Evolutionary conservation across 1,139 yeast genomes (phyloP).

Genomic region (Geotrichum candidum): DNA sequence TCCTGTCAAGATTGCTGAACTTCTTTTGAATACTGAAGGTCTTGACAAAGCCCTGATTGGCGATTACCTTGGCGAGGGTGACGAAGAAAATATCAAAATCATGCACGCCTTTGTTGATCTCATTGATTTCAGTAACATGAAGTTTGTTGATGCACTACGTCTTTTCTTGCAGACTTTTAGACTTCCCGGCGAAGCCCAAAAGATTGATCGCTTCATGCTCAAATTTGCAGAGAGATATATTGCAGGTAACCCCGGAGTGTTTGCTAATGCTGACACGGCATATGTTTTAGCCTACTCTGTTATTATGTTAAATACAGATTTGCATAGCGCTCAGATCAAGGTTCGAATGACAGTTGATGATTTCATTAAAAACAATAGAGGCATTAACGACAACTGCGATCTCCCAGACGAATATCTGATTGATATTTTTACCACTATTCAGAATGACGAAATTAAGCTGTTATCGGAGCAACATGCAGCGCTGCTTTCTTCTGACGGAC

Average conservation of each 20-base stretch:
- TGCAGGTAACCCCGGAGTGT: conserved; percentile 76
- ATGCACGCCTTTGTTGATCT: conserved; percentile 93
- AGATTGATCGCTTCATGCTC: conserved; percentile 92
- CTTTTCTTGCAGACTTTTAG: conserved; percentile 79
- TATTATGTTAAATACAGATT: conserved; percentile 88
- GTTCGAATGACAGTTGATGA: conserved; percentile 83
- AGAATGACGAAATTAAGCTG: conserved; percentile 75
- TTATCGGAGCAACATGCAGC: conserved; percentile 95
- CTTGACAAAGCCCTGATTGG: conserved; percentile 83
- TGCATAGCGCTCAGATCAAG: conserved; percentile 81
- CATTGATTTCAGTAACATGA: conserved; percentile 64
- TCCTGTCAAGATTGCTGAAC: conserved; percentile 66
- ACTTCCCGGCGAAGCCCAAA: conserved; percentile 97
- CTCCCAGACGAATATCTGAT: conserved; percentile 68
- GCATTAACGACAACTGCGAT: conserved; percentile 90
- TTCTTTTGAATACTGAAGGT: conserved; percentile 70
- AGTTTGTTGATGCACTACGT: conserved; percentile 84
- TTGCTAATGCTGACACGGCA: conserved; percentile 91
- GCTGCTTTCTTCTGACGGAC: conserved; percentile 57
- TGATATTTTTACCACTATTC: conserved; percentile 70
- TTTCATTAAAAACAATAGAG: conserved; percentile 77
- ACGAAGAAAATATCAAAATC: conserved; percentile 64
- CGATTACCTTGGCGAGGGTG: conserved; percentile 88
- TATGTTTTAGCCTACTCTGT: conserved; percentile 90
- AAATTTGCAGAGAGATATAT: conserved; percentile 92